phyloP scores from a whole-genome alignment of 257 asterid species.

The Nicotiana sylvestris region DNA sequence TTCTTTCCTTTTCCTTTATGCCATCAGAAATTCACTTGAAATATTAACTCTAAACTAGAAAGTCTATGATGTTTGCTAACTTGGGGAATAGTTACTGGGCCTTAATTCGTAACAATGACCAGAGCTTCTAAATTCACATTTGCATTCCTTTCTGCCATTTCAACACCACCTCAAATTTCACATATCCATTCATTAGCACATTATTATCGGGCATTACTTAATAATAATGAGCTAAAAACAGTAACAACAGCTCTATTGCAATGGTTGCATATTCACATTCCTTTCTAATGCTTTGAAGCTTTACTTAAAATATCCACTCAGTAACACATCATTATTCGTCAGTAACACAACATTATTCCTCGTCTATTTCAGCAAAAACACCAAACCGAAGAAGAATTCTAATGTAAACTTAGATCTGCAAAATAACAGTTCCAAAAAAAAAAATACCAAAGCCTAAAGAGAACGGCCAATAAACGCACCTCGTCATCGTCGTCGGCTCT shows the following conservation, averaged over 20 bases:
- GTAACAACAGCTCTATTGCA: neutral
- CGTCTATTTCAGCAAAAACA: neutral
- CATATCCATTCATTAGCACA: neutral
- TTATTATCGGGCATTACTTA: neutral
- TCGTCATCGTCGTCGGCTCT: conserved; percentile 53
- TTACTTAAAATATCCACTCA: neutral
- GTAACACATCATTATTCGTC: neutral
- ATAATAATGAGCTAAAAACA: neutral
- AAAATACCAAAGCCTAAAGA: neutral
- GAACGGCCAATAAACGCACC: conserved; percentile 24
- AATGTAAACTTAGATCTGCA: conserved; percentile 23
- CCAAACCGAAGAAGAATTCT: neutral
- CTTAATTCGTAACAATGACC: neutral
- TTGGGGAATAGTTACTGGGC: neutral
- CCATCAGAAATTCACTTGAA: neutral
- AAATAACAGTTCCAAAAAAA: neutral
- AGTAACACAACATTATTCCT: neutral
- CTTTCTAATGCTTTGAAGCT: neutral
- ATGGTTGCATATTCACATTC: neutral
- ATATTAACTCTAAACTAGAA: neutral
- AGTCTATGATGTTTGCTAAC: neutral
- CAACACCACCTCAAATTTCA: neutral
- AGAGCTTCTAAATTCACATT: neutral
- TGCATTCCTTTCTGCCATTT: neutral
- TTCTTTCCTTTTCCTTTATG: neutral